Percentiles rank a stretch among this genome's conserved stretches.
Evolutionary conservation across 805 yeast genomes (phyloP).

Genomic region (Dipodascus albidus): DNA sequence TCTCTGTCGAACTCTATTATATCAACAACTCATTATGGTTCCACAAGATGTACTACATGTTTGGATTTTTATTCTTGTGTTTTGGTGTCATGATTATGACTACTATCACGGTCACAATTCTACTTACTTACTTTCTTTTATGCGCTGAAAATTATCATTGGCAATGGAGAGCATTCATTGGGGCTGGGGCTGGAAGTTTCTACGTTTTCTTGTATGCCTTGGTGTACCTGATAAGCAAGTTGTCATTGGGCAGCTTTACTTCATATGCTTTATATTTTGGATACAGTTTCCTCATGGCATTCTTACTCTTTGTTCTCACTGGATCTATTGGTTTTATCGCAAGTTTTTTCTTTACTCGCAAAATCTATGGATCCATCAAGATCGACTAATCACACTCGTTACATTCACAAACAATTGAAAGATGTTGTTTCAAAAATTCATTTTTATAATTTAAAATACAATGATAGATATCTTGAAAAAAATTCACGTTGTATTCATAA

Average conservation of each 20-base stretch:
- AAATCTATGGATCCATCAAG: constrained; percentile 75
- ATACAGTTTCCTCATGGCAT: constrained; percentile 63
- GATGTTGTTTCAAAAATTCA: too few relatives aligned
- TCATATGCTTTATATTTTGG: constrained; percentile 75
- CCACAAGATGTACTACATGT: constrained; percentile 90
- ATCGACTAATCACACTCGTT: constrained; percentile 48
- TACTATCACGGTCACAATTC: constrained; percentile 65
- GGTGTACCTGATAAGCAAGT: constrained; percentile 31
- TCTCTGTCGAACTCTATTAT: constrained; percentile 90
- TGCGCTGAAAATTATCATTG: constrained; percentile 90
- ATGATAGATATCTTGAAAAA: not conserved
- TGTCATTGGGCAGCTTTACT: constrained; percentile 64
- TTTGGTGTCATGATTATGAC: constrained; percentile 73
- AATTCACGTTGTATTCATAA: not conserved
- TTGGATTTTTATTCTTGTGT: constrained; percentile 89
- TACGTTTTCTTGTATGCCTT: constrained; percentile 81
- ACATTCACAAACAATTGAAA: not conserved
- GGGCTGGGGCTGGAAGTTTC: constrained; percentile 81
- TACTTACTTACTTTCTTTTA: constrained; percentile 72
- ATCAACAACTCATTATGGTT: constrained; percentile 89
- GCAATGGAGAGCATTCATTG: constrained; percentile 90
- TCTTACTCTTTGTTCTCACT: constrained; percentile 65
- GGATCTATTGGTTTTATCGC: constrained; percentile 82
- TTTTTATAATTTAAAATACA: too few relatives aligned
- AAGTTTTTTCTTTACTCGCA: constrained; percentile 60